Percentiles rank a stretch among this genome's conserved stretches.
Evolutionary conservation across 1,139 yeast genomes (phyloP).

Genomic region (Pichia inconspicua): DNA sequence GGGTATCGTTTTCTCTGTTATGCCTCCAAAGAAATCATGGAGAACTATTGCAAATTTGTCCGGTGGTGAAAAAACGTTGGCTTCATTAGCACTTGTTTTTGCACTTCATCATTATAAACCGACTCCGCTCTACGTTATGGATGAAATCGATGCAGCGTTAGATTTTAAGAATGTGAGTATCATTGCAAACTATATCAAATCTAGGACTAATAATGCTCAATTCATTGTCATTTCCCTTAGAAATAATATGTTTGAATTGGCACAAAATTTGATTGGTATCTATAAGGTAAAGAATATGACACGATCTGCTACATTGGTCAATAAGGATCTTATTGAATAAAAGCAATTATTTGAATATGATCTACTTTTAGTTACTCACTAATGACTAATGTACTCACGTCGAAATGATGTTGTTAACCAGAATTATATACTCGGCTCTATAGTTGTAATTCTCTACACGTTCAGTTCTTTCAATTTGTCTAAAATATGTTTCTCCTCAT

Average conservation of each 20-base stretch:
- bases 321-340: conserved; percentile 37
- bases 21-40: conserved; percentile 99
- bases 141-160: conserved; percentile 97
- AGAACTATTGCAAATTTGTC: conserved; percentile 88
- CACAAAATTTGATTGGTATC: conserved; percentile 89
- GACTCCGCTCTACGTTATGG: conserved; percentile 97
- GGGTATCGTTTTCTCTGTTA: conserved; percentile 92
- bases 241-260: conserved; percentile 95
- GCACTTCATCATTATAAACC: conserved; percentile 96
- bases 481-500: conserved; percentile 4
- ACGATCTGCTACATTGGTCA: conserved; percentile 67
- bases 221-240: conserved; percentile 91
- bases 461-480: conserved; percentile 9
- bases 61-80: conserved; percentile 96
- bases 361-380: too few relatives aligned
- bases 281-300: conserved; percentile 93
- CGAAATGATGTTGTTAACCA: too few relatives aligned
- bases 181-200: conserved; percentile 94
- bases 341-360: not conserved
- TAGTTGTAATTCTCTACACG: not conserved
- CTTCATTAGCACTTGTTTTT: conserved; percentile 91
- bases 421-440: not conserved
- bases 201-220: conserved; percentile 92
- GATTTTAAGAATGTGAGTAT: conserved; percentile 96
- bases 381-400: too few relatives aligned